Percentiles rank a stretch among this genome's conserved stretches.
Evolutionary conservation across 192 early-diverging fungal species (phyloP).

Genomic region (Coemansia sp.): DNA sequence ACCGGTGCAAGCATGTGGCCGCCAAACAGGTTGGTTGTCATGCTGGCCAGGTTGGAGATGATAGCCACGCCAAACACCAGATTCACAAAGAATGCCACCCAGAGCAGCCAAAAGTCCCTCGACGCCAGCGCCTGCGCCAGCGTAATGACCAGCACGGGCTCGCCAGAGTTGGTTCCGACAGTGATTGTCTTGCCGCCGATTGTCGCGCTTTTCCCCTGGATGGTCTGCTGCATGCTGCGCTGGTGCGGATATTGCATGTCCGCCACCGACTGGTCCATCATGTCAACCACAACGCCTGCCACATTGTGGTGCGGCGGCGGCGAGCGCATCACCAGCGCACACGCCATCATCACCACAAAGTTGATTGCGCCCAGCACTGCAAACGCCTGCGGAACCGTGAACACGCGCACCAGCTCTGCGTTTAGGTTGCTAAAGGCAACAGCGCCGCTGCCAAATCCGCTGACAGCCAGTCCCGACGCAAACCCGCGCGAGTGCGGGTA

Average conservation of each 20-base stretch:
- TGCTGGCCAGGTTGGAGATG: slow-evolving; percentile 65
- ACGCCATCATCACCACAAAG: slow-evolving; percentile 64
- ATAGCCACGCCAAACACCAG: slow-evolving; percentile 64
- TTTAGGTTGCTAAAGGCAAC: slow-evolving; percentile 71
- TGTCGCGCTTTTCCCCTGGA: slow-evolving; percentile 48
- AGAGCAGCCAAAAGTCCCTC: slow-evolving; percentile 62
- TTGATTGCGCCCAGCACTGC: slow-evolving; percentile 64
- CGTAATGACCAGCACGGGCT: slow-evolving; percentile 56
- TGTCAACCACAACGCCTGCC: slow-evolving; percentile 59
- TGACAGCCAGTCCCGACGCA: slow-evolving; percentile 74
- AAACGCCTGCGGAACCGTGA: slow-evolving; percentile 67
- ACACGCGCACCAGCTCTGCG: slow-evolving; percentile 48
- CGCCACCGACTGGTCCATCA: slow-evolving; percentile 43
- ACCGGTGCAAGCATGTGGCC: slow-evolving; percentile 32
- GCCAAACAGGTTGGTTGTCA: slow-evolving; percentile 60
- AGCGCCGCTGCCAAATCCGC: slow-evolving; percentile 75
- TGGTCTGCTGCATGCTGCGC: slow-evolving; percentile 42
- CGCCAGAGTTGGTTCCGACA: slow-evolving; percentile 54
- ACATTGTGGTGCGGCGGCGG: slow-evolving; percentile 61
- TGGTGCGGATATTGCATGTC: slow-evolving; percentile 35
- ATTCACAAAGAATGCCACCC: slow-evolving; percentile 67
- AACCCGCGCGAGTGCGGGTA: slow-evolving; percentile 75
- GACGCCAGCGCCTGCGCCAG: slow-evolving; percentile 60
- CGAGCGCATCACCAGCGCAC: slow-evolving; percentile 61
- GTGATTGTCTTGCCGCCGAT: slow-evolving; percentile 53